phyloP scores from a whole-genome alignment of 257 asterid genomes.

The Coffea canephora region DNA sequence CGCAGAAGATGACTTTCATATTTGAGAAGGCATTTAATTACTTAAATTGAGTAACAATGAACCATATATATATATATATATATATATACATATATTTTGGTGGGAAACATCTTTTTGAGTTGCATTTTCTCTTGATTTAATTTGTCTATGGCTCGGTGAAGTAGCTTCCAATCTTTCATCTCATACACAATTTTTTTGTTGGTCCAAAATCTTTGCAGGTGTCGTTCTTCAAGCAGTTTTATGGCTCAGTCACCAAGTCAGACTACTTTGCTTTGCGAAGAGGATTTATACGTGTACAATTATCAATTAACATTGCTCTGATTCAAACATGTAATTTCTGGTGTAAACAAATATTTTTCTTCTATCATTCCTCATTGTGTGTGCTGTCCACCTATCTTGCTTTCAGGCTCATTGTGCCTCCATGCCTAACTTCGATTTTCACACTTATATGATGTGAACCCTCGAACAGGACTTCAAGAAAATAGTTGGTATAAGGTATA shows the following conservation, averaged over 20 bases:
- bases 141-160: too few species aligned
- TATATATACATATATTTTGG: too few species aligned
- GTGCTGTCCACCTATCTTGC: background rate
- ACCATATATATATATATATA: too few species aligned
- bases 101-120: too few species aligned
- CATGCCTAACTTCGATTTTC: slow-evolving; percentile 54
- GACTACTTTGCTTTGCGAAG: slow-evolving; percentile 74
- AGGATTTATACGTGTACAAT: slow-evolving; percentile 73
- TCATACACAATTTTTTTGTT: too few species aligned
- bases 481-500: slow-evolving; percentile 76
- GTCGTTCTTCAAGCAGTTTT: slow-evolving; percentile 81
- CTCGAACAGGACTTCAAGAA: slow-evolving; percentile 77
- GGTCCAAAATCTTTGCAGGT: slow-evolving; percentile 33
- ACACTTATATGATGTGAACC: slow-evolving; percentile 72
- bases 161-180: background rate
- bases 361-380: background rate
- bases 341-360: background rate
- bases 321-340: background rate
- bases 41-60: too few species aligned
- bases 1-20: too few species aligned
- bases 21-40: too few species aligned
- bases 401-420: slow-evolving; percentile 63
- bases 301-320: too few species aligned
- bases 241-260: slow-evolving; percentile 79
- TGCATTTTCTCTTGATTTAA: too few species aligned